Conservation (phyloP, 345 rosid species). For the Acer negundo region DNA sequence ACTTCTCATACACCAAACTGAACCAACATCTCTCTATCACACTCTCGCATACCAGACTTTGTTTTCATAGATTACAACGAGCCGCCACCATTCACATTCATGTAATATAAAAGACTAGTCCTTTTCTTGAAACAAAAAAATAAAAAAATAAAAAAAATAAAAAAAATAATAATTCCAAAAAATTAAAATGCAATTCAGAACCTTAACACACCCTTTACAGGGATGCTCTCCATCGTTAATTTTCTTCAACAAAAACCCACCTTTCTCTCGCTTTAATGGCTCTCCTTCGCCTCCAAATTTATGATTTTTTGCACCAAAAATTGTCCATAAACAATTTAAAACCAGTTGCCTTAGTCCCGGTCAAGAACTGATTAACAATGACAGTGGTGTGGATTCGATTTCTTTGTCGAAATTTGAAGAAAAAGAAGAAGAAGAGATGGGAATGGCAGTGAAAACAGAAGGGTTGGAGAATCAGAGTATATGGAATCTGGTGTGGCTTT, state of each 20-base stretch:
- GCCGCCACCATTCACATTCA: not conserved
- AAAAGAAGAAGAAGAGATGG: slow-evolving; percentile 21
- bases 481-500: slow-evolving; percentile 61
- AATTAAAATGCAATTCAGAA: slow-evolving; percentile 43
- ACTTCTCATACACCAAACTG: too few relatives aligned
- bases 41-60: not conserved
- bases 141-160: not conserved
- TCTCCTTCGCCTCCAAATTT: slow-evolving; percentile 26
- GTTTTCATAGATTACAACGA: too few relatives aligned
- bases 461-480: slow-evolving; percentile 62
- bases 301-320: not conserved
- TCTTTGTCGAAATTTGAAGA: slow-evolving; percentile 13
- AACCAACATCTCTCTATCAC: too few relatives aligned
- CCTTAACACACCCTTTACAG: slow-evolving; percentile 21
- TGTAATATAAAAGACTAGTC: not conserved
- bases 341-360: slow-evolving; percentile 34
- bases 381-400: slow-evolving; percentile 14
- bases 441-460: slow-evolving; percentile 28
- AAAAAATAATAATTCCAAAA: not conserved
- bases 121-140: not conserved
- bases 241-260: slow-evolving; percentile 22
- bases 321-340: slow-evolving; percentile 9
- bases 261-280: slow-evolving; percentile 15
- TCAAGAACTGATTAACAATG: slow-evolving; percentile 31
- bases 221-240: slow-evolving; percentile 23